A percentile compares a stretch with the other conserved stretches of the same genome.
Evolutionary conservation across 352 stramenopile genomes (phyloP).

Genomic region (Phytophthora megakarya): DNA sequence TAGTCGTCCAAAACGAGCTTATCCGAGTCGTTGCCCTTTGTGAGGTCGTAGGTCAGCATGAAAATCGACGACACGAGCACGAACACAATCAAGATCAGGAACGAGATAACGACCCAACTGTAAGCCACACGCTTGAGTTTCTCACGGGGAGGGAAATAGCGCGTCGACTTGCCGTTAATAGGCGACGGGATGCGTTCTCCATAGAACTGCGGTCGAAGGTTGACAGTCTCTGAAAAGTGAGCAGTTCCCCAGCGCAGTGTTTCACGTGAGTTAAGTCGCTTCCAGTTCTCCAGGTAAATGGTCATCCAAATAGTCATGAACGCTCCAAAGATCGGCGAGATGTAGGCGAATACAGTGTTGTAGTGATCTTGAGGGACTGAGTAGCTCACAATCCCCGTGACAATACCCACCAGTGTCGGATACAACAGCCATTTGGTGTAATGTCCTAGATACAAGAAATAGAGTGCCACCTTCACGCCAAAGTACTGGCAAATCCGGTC

Average conservation of each 20-base stretch:
- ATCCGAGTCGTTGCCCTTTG: constrained; percentile 59
- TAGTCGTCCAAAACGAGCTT: constrained; percentile 67
- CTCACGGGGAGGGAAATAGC: constrained; percentile 69
- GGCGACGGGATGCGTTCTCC: constrained; percentile 76
- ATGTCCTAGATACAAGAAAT: constrained; percentile 97
- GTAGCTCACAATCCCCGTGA: constrained; percentile 87
- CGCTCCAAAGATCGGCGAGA: constrained; percentile 76
- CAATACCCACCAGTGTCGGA: constrained; percentile 88
- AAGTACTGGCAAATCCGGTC: constrained; percentile 86
- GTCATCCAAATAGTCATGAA: constrained; percentile 93
- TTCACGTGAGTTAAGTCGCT: constrained; percentile 78
- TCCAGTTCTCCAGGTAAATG: constrained; percentile 91
- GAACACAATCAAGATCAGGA: constrained; percentile 80
- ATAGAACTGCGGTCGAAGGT: constrained; percentile 76
- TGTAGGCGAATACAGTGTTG: constrained; percentile 73
- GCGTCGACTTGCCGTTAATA: constrained; percentile 70
- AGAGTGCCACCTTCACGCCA: constrained; percentile 94
- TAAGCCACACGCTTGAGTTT: constrained; percentile 77
- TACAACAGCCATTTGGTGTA: constrained; percentile 96
- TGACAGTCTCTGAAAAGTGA: constrained; percentile 69
- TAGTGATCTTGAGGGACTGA: constrained; percentile 47
- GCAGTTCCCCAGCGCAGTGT: constrained; percentile 87
- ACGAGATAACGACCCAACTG: constrained; percentile 78
- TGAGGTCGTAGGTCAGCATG: constrained; percentile 76
- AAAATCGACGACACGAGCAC: constrained; percentile 79